Conservation (phyloP, 1,284 basidiomycete species). For the Flammula alnicola region DNA sequence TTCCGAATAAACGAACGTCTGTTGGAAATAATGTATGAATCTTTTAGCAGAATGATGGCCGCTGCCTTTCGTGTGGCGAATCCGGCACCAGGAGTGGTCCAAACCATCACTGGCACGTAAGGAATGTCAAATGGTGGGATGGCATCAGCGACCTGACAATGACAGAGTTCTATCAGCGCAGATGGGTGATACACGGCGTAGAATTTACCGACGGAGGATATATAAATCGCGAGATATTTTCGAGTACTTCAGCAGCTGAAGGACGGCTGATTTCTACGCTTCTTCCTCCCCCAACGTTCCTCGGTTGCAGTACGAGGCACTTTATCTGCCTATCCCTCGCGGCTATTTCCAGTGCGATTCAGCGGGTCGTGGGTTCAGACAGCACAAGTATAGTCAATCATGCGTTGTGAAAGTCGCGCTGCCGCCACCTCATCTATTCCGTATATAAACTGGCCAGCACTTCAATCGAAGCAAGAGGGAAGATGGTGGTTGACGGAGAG, state of each 20-base stretch:
- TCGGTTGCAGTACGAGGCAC: background rate
- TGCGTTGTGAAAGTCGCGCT: no score
- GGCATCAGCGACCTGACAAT: constrained; percentile 14
- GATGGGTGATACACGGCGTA: constrained; percentile 12
- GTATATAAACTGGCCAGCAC: no score
- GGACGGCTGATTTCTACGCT: no score
- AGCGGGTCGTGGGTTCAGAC: no score
- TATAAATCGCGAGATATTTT: constrained; percentile 1
- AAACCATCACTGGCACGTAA: constrained; percentile 3
- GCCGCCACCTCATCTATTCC: no score
- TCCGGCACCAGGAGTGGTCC: background rate
- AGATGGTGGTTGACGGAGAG: no score
- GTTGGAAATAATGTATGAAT: constrained; percentile 4
- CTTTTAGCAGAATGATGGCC: constrained; percentile 12
- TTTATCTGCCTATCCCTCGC: no score
- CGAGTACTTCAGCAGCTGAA: background rate
- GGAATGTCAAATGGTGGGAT: constrained; percentile 15
- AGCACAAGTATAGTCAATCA: no score
- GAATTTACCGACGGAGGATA: constrained; percentile 9
- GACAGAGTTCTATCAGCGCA: constrained; percentile 21
- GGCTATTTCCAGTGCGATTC: no score
- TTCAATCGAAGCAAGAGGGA: no score
- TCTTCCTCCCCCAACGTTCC: background rate
- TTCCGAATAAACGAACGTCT: no score
- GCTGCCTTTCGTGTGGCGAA: constrained; percentile 4